phyloP scores from a whole-genome alignment of 2,329 filamentous ascomycete genomes.

The Fusarium sp. region DNA sequence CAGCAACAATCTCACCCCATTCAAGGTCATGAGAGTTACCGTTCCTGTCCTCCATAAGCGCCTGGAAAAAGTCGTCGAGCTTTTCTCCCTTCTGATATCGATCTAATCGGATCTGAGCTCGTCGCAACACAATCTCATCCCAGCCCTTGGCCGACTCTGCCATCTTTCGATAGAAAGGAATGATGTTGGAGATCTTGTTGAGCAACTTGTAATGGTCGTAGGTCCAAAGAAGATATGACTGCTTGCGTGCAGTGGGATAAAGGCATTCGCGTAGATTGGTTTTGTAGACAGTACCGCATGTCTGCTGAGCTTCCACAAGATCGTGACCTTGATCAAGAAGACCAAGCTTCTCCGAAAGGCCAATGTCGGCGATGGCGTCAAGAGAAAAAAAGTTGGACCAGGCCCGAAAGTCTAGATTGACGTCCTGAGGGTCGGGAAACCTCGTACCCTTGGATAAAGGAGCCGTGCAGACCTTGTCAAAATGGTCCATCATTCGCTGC shows the following conservation, averaged over 20 bases:
- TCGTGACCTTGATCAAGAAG: constrained; percentile 61
- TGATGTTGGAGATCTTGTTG: constrained; percentile 58
- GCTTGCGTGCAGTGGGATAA: constrained; percentile 59
- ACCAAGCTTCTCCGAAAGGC: constrained; percentile 58
- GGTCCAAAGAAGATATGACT: constrained; percentile 60
- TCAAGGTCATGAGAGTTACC: constrained; percentile 53
- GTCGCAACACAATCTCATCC: constrained; percentile 51
- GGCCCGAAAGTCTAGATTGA: constrained; percentile 59
- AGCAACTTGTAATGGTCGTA: constrained; percentile 61
- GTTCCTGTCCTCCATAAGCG: constrained; percentile 60
- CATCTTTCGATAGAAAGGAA: constrained; percentile 48
- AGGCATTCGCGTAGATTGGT: constrained; percentile 59
- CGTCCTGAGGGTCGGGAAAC: constrained; percentile 47
- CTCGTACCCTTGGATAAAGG: constrained; percentile 44
- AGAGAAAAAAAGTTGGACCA: constrained; percentile 65
- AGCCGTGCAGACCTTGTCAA: constrained; percentile 54
- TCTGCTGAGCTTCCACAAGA: constrained; percentile 51
- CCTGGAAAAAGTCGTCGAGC: constrained; percentile 67
- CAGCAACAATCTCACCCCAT: constrained; percentile 67
- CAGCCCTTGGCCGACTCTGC: constrained; percentile 47
- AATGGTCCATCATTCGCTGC: constrained; percentile 53
- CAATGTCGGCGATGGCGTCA: constrained; percentile 66
- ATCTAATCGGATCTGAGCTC: constrained; percentile 45
- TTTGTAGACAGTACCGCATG: constrained; percentile 56
- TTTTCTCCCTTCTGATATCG: constrained; percentile 55